Conservation (phyloP, 2,329 filamentous ascomycete species). For the Beauveria sp. region DNA sequence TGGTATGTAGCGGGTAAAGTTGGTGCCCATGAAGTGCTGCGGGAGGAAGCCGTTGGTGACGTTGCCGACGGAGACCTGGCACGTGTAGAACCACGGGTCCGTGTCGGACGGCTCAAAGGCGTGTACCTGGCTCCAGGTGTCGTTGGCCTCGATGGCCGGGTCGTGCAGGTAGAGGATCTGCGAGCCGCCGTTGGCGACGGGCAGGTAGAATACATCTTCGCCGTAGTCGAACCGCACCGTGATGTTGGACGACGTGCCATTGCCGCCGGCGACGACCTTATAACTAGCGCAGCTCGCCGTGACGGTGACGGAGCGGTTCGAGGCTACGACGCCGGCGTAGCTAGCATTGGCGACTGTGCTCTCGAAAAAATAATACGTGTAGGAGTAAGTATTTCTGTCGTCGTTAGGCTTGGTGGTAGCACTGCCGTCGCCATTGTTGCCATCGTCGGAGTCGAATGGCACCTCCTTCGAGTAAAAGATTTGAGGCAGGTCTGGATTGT, state of each 20-base stretch:
- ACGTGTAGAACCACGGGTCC: conserved; percentile 33
- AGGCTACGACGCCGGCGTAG: conserved; percentile 21
- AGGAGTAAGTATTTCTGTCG: conserved; percentile 15
- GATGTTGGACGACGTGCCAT: conserved; percentile 21
- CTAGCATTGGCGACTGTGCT: conserved; percentile 7
- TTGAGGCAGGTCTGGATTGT: conserved; percentile 22
- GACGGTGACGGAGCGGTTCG: conserved; percentile 25
- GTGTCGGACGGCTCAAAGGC: conserved; percentile 30
- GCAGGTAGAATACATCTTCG: conserved; percentile 15
- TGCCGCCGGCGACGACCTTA: conserved; percentile 24
- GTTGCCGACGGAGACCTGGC: conserved; percentile 28
- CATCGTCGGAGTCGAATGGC: not conserved
- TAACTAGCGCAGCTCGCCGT: conserved; percentile 23
- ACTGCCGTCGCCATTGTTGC: too few relatives aligned
- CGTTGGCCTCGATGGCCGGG: conserved; percentile 16
- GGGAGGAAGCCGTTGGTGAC: conserved; percentile 28
- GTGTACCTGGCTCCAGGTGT: conserved; percentile 22
- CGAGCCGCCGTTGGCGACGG: conserved; percentile 22
- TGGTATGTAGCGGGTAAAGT: conserved; percentile 27
- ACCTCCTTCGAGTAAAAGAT: conserved; percentile 23
- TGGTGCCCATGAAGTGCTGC: conserved; percentile 27
- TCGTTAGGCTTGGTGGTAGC: not conserved
- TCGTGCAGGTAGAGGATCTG: conserved; percentile 32
- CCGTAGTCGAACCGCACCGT: conserved; percentile 20
- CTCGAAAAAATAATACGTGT: not conserved